Base-by-base conservation (phyloP, 441 rosid genomes). In the Pelargonium fulgidum region DNA sequence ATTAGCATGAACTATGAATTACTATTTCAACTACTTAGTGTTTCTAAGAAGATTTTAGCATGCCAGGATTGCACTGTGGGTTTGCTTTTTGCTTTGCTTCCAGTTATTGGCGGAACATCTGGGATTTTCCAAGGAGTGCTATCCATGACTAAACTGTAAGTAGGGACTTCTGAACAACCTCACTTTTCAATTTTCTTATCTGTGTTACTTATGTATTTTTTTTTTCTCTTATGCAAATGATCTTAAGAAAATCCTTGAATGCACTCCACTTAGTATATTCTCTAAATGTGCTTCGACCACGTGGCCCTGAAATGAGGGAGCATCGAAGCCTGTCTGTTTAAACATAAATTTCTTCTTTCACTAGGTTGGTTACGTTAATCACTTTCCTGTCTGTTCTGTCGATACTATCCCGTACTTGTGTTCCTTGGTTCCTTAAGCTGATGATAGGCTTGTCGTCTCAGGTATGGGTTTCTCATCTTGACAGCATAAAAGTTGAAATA, bases 81-180 rank as follows among this genome's bases (percentile, higher is more conserved):
- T 33, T 72, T 70, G 67, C 41, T 72, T 8, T 75, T 72, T 72
- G 74, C 70, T 42, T 65, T 64, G 14, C 76, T 79, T 56, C 71
- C 74, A 69, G 74, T 79, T 36, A 71, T 69, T 64, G 72, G 70
- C 58, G 72, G 77, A 24, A 70, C 73, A 20, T 75, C 78, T n/a
- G 78, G 78, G 9, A 50, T 75, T 26, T 74, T 75, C 71, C 78
- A 75, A 67, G 78, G 78, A 75, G 72, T 71, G 65, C 52, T 75
- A 24, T 75, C 78, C 56, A 75, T 75, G 71, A 75, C 78, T 22
- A 75, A 75, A 70, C 67, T 73, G 78, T 75, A 68, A 71, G 75
- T 52, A 41, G 26, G 22, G 67, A 54, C 29, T 59, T 62, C 11
- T 22, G 39, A 54, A 0, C 17, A 17, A 36, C 3, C 8, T 36